Base-by-base conservation (phyloP, 345 rosid species). In the Heritiera fomes region DNA sequence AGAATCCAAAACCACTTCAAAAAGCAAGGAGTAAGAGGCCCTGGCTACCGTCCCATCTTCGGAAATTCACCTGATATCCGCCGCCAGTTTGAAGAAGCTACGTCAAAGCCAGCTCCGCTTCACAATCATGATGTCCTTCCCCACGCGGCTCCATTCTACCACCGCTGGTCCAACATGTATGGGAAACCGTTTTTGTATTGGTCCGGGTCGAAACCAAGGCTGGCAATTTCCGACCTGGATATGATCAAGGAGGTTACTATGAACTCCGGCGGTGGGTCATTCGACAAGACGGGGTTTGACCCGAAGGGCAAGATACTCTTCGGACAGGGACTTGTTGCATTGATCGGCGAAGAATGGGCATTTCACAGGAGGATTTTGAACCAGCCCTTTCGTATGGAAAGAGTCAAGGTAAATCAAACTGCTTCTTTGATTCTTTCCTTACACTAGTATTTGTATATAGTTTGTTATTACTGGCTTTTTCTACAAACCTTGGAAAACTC, bases 121-220 rank as follows among this genome's bases (percentile, higher is more conserved):
- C 80, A 78, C 63, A 92, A 83, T 60, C 85, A 89, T 71, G 84
- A 85, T 34, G 78, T 84, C 75, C 82, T 89, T 28, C 89, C 73
- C 67, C 84, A 92, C 10, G 88, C 77, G 73, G 80, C 80, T 45
- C 95, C 97, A 13, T 91, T 84, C 80, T 89, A 89, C 88, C 59
- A 85, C 75, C 55, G 13, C 7, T 94, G 98, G 95, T 88, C 93
- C 7, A 74, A 56, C 64, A 56, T 1, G 76, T 87, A 90, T 7
- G 97, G 97, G 67, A 87, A 82, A 76, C 87, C 86, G n/a, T 93
- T 88, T 71, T 79, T 94, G 34, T 93, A 84, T 82, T 93, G 98
- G 98, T 91, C 90, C 40, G 99, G 99, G 65, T 77, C 85, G 41
- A 82, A 53, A 73, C 92, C 98, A 11, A 88, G 92, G 79, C 80